Base-by-base conservation (phyloP, 352 stramenopile species). In the Phytophthora vignae region DNA sequence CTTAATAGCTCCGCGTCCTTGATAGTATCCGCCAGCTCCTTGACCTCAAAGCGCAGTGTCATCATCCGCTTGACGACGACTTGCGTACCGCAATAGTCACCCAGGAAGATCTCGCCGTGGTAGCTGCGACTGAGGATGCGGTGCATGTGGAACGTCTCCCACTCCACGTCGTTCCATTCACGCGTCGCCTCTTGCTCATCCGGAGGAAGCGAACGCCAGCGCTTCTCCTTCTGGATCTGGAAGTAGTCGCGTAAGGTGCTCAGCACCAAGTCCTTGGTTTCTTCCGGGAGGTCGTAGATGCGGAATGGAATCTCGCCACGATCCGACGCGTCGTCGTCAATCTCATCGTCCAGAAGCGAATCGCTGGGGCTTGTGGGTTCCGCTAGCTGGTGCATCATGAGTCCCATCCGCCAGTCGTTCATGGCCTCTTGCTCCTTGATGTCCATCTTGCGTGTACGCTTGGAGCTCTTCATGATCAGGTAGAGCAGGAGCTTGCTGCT, bases 41-140 rank as follows among this genome's bases (percentile, higher is more conserved):
- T 77, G 14, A 90, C 72, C 42, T 88, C 75, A 53, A 88, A 89
- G 0, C 82, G 81, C 14, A 88, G 55, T 17, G 84, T 92, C 79
- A 90, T 90, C 58, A 92, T 71, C 2, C 85, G 85, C 64, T 90
- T 90, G 6, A 92, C 81, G 2, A 92, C 85, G n/a, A 92, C 81
- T 36, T 87, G 78, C 1, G 68, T 76, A 17, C 76, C 78, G 31
- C 79, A 81, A 54, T 89, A 90, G 40, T 90, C 81, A 3, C 83
- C 83, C 14, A 90, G 49, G 50, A 92, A 92, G 12, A 92, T 67
- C 61, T 92, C 85, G 11, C 79, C 79, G 25, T 88, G 76, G 55
- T 85, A 90, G 52, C 83, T 92, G 22, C 85, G 83, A 66, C 81
- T 88, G 15, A 90, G 62, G 36, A 90, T 85, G 5, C 81, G 80